Evolutionary conservation across 108 stramenopile genomes (phyloP).

Genomic region (Cyclostephanos tholiformis): DNA sequence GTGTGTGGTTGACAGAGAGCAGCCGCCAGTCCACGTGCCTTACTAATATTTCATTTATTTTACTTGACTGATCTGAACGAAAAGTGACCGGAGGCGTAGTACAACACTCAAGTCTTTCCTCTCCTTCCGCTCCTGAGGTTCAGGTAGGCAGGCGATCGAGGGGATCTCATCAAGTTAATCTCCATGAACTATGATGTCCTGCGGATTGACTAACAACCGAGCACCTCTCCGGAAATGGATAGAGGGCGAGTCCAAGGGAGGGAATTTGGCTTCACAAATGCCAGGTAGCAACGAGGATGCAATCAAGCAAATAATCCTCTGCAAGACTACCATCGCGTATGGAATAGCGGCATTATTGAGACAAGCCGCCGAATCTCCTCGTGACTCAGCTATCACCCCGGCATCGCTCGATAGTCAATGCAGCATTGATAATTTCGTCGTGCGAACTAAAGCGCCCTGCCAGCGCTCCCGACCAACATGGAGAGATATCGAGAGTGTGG

Average conservation of each 20-base stretch:
- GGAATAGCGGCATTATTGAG: not conserved
- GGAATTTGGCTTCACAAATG: not conserved
- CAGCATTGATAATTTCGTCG: not conserved
- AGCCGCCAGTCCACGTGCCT: no score
- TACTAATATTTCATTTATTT: no score
- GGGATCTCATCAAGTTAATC: no score
- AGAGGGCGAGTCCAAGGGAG: not conserved
- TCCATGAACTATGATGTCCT: no score
- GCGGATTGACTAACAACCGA: no score
- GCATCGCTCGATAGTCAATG: not conserved
- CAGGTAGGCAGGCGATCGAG: no score
- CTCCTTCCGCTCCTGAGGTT: no score
- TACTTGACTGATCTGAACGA: no score
- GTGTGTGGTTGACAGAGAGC: no score
- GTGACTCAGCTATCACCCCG: not conserved
- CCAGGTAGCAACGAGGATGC: no score
- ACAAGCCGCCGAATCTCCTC: slow-evolving; percentile 5
- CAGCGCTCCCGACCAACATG: slow-evolving; percentile 1
- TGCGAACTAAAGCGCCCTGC: not conserved
- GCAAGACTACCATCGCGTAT: slow-evolving; percentile 38
- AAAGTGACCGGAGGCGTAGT: no score
- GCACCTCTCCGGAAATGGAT: slow-evolving; percentile 3
- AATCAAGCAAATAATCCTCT: not conserved
- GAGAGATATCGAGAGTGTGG: slow-evolving; percentile 27
- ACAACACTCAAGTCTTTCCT: no score